A percentile compares a stretch with the other conserved stretches of the same genome.
Conservation (phyloP, 2,329 filamentous ascomycete species). For the Trichoderma endophyticum region DNA sequence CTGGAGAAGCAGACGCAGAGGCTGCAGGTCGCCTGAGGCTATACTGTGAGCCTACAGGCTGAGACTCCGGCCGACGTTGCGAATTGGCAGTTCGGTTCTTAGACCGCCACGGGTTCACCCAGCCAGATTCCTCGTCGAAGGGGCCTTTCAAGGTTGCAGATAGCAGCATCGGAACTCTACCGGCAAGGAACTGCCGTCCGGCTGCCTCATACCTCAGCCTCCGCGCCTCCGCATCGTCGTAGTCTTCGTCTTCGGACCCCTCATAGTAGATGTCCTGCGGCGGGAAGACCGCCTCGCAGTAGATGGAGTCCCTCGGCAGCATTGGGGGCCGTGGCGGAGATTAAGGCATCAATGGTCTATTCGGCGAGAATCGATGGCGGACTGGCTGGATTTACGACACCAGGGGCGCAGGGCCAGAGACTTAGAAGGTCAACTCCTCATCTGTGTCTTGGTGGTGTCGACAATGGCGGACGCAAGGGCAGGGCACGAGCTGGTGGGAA, state of each 20-base stretch:
- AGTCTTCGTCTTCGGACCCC: conserved; percentile 57
- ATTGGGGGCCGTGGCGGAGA: conserved; percentile 22
- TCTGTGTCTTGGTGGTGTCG: neutral
- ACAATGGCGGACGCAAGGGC: neutral
- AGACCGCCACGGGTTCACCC: conserved; percentile 36
- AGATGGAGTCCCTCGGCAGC: conserved; percentile 37
- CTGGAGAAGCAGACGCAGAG: neutral
- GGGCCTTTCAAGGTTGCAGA: conserved; percentile 62
- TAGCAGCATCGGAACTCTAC: conserved; percentile 53
- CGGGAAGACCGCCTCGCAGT: conserved; percentile 43
- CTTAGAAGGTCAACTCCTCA: neutral
- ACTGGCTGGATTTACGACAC: neutral
- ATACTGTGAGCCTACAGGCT: neutral
- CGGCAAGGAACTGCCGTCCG: conserved; percentile 56
- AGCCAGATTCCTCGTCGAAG: conserved; percentile 43
- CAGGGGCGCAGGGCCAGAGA: neutral
- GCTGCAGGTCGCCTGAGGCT: neutral
- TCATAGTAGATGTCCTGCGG: conserved; percentile 50
- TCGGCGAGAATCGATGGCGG: neutral
- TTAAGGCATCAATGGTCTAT: conserved; percentile 19
- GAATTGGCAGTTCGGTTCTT: conserved; percentile 25
- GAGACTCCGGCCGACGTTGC: neutral
- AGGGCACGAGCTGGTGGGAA: neutral
- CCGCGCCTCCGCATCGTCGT: conserved; percentile 44
- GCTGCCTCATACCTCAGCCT: conserved; percentile 56